A percentile compares a stretch with the other conserved stretches of the same genome.
These are phyloP conservation scores for Penicillium sp. DNA, from an alignment of 2,329 filamentous ascomycete genomes.

Conservation along the genomic window DNA sequence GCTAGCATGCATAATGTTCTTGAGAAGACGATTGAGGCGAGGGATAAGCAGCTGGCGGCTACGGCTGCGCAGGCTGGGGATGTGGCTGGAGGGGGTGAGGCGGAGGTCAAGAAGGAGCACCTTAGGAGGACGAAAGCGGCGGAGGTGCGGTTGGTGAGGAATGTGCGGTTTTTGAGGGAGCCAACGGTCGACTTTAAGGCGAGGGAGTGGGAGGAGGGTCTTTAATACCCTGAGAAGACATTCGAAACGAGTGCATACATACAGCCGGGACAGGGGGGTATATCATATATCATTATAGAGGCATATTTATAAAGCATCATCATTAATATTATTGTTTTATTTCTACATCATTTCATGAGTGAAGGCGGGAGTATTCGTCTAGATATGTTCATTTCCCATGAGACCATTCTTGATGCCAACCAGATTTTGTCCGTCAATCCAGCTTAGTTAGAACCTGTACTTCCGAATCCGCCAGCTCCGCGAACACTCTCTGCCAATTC, in stretches of 20 bases:
- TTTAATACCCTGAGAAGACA: slow-evolving; percentile 25
- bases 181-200: slow-evolving; percentile 70
- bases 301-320: slow-evolving; percentile 2
- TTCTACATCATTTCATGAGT: slow-evolving; percentile 4
- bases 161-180: slow-evolving; percentile 68
- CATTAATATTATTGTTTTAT: background rate
- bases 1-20: slow-evolving; percentile 92
- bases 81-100: slow-evolving; percentile 39
- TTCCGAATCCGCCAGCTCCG: slow-evolving; percentile 89
- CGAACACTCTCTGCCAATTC: slow-evolving; percentile 88
- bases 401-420: background rate
- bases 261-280: background rate
- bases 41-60: slow-evolving; percentile 65
- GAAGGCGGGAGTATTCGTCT: background rate
- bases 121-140: slow-evolving; percentile 80
- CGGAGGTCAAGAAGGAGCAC: slow-evolving; percentile 60
- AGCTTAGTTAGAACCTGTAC: slow-evolving; percentile 64
- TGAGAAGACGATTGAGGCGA: slow-evolving; percentile 67
- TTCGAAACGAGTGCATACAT: background rate
- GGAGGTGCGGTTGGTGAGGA: slow-evolving; percentile 82
- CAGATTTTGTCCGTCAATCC: background rate
- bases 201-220: slow-evolving; percentile 41
- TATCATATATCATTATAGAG: background rate
- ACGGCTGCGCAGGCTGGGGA: slow-evolving; percentile 20
- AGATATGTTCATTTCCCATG: background rate